Base-by-base conservation (phyloP, 176 grass and related monocot species). In the Triticum dicoccoides region DNA sequence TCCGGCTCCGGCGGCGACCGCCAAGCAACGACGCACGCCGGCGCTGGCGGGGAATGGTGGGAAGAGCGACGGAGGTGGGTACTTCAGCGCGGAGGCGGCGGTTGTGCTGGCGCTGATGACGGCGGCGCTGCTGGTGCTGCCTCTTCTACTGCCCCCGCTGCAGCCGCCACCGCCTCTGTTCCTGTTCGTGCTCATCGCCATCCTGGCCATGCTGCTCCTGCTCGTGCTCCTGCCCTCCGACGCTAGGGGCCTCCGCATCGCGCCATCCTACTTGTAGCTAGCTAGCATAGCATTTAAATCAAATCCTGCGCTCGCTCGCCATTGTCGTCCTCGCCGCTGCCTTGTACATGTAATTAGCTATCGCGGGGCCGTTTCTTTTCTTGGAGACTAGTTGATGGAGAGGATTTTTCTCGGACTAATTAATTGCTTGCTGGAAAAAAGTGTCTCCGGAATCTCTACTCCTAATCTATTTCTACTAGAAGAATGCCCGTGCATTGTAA, bases 81-180 rank as follows among this genome's bases (percentile, higher is more conserved):
- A 91, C 67, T 56, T 91, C 58, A 66, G 80, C 2, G 47, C 61
- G 59, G 89, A 84, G 85, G 84, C 80, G 15, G 80, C 75, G 25
- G 85, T 41, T 45, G 11, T 84, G 75, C 89, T 90, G 30, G 89
- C 59, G 35, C 63, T 86, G 73, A 69, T 84, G 75, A 76, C 91
- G 21, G 87, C 80, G 17, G 75, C 84, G 83, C 62, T 89, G 9
- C 80, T 92, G 8, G 47, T 92, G 17, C 87, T 92, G 6, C 90
- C 84, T 12, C 80, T 89, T 30, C 49, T 87, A 0, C 87, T 89
- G 3, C 87, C 84, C 0, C 87, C 80, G 5, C 80, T 86, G 5
- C 90, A 87, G 27, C 87, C 86, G n/a, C 86, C 86, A 18, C 87
- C 91, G 68, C 62, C 63, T 35, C 24, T 83, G 8, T 1, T 81